Conservation (phyloP, 2,329 filamentous ascomycete genomes). For the Clarireedia monteithiana region DNA sequence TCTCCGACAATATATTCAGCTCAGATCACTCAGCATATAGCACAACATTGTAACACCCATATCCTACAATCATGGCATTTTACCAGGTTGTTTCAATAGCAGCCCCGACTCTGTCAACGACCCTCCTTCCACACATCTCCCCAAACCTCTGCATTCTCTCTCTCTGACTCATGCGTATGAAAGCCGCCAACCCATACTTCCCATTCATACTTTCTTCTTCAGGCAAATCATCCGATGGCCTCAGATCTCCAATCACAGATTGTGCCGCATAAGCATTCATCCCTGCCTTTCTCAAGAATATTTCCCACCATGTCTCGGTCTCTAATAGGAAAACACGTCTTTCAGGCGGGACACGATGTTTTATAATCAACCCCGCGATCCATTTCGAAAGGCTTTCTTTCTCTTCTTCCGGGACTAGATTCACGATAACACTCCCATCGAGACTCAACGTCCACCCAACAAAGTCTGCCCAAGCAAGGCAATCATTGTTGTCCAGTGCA, state of each 20-base stretch:
- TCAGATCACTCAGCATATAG: too few species aligned
- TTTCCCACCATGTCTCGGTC: constrained; percentile 59
- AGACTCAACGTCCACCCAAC: constrained; percentile 30
- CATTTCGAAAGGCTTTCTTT: constrained; percentile 44
- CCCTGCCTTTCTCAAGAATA: constrained; percentile 56
- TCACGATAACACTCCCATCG: constrained; percentile 32
- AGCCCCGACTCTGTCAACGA: constrained; percentile 44
- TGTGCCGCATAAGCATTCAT: constrained; percentile 69
- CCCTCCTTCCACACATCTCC: constrained; percentile 40
- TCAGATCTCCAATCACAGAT: constrained; percentile 44
- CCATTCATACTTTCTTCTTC: constrained; percentile 14
- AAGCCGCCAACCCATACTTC: constrained; percentile 41
- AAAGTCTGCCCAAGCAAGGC: constrained; percentile 25
- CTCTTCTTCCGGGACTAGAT: constrained; percentile 42
- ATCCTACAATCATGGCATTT: constrained; percentile 4
- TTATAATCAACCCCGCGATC: constrained; percentile 45
- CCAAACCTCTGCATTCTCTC: constrained; percentile 45
- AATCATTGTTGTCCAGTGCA: constrained; percentile 20
- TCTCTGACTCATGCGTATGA: constrained; percentile 47
- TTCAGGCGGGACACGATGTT: constrained; percentile 16
- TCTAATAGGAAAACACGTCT: constrained; percentile 32
- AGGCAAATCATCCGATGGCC: constrained; percentile 25
- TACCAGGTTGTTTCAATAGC: constrained; percentile 39
- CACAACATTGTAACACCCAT: too few species aligned
- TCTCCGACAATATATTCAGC: too few species aligned